Base-by-base conservation (phyloP, 2,329 filamentous ascomycete genomes). In the Lachnellula willkommii region DNA sequence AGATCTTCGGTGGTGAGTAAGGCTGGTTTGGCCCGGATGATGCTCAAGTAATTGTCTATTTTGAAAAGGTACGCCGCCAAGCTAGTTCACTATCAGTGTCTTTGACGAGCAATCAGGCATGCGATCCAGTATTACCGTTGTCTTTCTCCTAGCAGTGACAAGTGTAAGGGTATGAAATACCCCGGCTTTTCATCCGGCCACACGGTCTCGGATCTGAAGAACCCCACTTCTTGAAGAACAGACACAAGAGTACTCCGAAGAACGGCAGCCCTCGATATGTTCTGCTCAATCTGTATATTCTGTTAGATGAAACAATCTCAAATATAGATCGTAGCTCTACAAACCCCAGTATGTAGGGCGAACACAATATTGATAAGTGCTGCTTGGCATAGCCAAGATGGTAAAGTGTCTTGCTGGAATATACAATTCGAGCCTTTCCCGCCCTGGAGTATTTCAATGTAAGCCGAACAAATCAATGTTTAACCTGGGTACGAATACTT, bases 311-410 rank as follows among this genome's bases (percentile, higher is more conserved):
- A 8, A 8, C 8, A 11, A 17, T n/a, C 2, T 28, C 3, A 53
- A n/a, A 6, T 26, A 1, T 35, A n/a, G 1, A 37, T 22, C 2
- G 22, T 28, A 26, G 17, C 39, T 32, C 15, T 14, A 57, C 59
- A 35, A 54, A 66, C 65, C 6, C 66, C 66, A 40, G 52, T 51
- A 7, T 54, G 60, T 37, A 75, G 67, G 1, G 69, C 71, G 53
- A 76, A 76, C 1, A 75, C 65, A 1, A 75, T 69, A 28, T 73
- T 72, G 2, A 75, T 53, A 4, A 75, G 57, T 3, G 71, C 65
- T 0, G 70, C 66, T 55, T 73, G 69, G 43, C 71, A 74, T 0
- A 69, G 12, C 14, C 36, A 51, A 0, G 55, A 20, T 2, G 60
- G 55, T 9, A 66, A 49, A 26, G 55, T 58, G 9, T 62, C 52